phyloP scores from a whole-genome alignment of 1,284 basidiomycete species.

The Melanopsichium pennsylvanicum region DNA sequence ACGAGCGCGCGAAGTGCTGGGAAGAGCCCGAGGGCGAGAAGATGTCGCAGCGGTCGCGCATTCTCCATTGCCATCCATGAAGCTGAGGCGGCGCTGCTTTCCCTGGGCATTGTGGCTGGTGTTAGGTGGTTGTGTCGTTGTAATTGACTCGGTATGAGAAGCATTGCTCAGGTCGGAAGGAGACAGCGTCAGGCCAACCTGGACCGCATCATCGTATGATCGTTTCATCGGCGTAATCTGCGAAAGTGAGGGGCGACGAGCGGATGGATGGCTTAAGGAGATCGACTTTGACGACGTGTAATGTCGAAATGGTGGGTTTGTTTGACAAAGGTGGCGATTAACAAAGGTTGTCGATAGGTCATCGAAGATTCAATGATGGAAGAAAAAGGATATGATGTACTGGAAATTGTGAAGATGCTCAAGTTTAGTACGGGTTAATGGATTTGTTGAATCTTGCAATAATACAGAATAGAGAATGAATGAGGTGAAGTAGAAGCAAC shows the following conservation, averaged over 20 bases:
- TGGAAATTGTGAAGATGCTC: too few species aligned
- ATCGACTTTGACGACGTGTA: too few species aligned
- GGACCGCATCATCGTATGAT: slow-evolving; percentile 18
- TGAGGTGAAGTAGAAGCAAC: too few species aligned
- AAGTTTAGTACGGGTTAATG: too few species aligned
- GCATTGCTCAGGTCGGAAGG: not conserved
- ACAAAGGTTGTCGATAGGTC: too few species aligned
- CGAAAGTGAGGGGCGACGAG: too few species aligned
- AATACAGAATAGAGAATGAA: too few species aligned
- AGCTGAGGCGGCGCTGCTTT: slow-evolving; percentile 39
- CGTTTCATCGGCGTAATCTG: slow-evolving; percentile 27
- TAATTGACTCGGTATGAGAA: too few species aligned
- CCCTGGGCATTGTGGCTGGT: slow-evolving; percentile 6
- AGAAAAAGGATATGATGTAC: too few species aligned
- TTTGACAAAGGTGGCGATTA: too few species aligned
- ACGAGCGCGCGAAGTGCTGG: slow-evolving; percentile 32
- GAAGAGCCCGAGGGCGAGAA: slow-evolving; percentile 25
- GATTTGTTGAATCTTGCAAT: not conserved
- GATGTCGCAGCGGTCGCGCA: slow-evolving; percentile 23
- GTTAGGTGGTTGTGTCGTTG: not conserved
- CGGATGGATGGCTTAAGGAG: not conserved
- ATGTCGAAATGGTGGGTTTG: too few species aligned
- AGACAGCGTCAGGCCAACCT: slow-evolving; percentile 1
- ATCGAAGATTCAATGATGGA: too few species aligned
- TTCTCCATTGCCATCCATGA: slow-evolving; percentile 21